Percentiles rank a stretch among this genome's conserved stretches.
Evolutionary conservation across 441 rosid species (phyloP).

Genomic region (Capsella rubella): DNA sequence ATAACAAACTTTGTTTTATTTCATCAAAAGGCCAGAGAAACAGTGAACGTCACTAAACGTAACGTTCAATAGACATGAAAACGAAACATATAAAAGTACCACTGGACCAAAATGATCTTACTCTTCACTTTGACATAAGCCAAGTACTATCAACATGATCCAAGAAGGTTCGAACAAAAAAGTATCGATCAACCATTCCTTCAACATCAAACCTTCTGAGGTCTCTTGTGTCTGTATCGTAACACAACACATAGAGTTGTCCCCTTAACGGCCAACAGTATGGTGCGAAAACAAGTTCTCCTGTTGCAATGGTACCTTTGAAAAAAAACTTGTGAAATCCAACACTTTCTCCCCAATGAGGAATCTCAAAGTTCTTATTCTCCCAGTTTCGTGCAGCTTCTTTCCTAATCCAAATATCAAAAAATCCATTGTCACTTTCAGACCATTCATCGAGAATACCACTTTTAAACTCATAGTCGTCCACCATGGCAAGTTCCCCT

Average conservation of each 20-base stretch:
- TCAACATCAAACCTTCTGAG: neutral
- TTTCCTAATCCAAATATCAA: neutral
- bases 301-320: neutral
- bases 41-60: too few species aligned
- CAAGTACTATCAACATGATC: neutral
- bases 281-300: neutral
- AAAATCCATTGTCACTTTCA: neutral
- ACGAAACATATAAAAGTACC: too few species aligned
- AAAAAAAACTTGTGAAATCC: neutral
- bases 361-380: neutral
- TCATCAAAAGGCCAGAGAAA: too few species aligned
- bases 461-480: neutral
- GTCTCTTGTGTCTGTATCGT: neutral
- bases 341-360: neutral
- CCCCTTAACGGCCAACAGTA: neutral
- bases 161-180: neutral
- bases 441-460: neutral
- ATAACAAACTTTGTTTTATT: too few species aligned
- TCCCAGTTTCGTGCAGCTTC: neutral
- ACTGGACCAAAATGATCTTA: neutral
- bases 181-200: neutral
- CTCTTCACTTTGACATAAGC: neutral
- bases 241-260: neutral
- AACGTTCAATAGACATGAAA: too few species aligned
- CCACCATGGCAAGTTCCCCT: neutral